Percentiles rank a stretch among this genome's conserved stretches.
phyloP scores from a whole-genome alignment of 495 filamentous ascomycete genomes.

The Aspergillus coremiiformis region DNA sequence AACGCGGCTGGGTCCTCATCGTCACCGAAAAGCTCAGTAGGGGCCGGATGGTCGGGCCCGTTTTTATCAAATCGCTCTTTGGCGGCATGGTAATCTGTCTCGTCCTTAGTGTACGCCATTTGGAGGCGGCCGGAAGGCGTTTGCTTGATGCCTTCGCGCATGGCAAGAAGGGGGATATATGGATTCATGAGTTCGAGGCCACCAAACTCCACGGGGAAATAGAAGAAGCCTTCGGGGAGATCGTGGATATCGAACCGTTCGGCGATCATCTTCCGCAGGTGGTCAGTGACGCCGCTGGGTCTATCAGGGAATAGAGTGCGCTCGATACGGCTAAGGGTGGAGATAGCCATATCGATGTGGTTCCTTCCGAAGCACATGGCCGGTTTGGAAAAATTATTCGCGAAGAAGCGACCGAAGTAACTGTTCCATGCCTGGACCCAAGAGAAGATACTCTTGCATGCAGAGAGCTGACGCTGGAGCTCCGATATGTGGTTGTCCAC shows the following conservation, averaged over 20 bases:
- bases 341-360: slow-evolving; percentile 58
- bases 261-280: slow-evolving; percentile 48
- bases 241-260: slow-evolving; percentile 47
- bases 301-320: slow-evolving; percentile 40
- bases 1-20: slow-evolving; percentile 31
- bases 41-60: slow-evolving; percentile 6
- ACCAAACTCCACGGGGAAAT: slow-evolving; percentile 53
- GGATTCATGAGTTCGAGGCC: slow-evolving; percentile 52
- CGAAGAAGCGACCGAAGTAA: slow-evolving; percentile 58
- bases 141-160: slow-evolving; percentile 45
- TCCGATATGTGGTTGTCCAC: slow-evolving; percentile 57
- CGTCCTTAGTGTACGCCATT: slow-evolving; percentile 38
- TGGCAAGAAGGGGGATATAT: slow-evolving; percentile 45
- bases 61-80: slow-evolving; percentile 40
- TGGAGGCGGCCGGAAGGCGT: slow-evolving; percentile 39
- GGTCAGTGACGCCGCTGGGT: slow-evolving; percentile 46
- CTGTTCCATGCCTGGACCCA: slow-evolving; percentile 62
- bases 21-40: slow-evolving; percentile 5
- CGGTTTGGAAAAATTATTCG: slow-evolving; percentile 57
- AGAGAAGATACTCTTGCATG: slow-evolving; percentile 49
- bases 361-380: slow-evolving; percentile 56
- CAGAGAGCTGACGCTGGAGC: slow-evolving; percentile 51
- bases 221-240: slow-evolving; percentile 63
- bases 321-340: slow-evolving; percentile 54
- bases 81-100: slow-evolving; percentile 36